Conservation (phyloP, 2,329 filamentous ascomycete genomes). For the Fusarium redolens region DNA sequence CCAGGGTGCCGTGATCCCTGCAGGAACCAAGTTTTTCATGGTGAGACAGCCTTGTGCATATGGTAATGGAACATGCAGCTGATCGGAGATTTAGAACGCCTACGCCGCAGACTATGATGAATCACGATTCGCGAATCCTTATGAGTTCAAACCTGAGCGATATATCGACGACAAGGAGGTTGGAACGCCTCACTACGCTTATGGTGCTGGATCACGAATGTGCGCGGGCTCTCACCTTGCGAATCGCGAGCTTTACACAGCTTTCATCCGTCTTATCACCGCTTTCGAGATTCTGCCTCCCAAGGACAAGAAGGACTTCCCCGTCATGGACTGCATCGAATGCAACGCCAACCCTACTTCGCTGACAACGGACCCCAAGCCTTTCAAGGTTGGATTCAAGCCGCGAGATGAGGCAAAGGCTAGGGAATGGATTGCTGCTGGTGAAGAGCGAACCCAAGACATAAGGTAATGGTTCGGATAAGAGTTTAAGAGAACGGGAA, state of each 20-base stretch:
- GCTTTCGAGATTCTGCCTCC: conserved; percentile 67
- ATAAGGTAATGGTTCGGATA: conserved; percentile 21
- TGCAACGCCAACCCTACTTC: conserved; percentile 68
- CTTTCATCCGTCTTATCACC: conserved; percentile 67
- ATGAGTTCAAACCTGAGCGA: conserved; percentile 75
- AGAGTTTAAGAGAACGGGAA: conserved; percentile 7
- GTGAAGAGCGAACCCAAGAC: conserved; percentile 63
- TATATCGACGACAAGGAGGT: conserved; percentile 68
- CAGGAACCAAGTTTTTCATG: conserved; percentile 85
- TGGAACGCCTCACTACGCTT: conserved; percentile 71
- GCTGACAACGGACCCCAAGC: conserved; percentile 70
- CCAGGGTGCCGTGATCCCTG: conserved; percentile 74
- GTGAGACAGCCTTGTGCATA: conserved; percentile 46
- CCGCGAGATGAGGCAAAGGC: conserved; percentile 59
- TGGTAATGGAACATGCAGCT: background rate
- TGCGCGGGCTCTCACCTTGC: conserved; percentile 72
- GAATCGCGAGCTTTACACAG: conserved; percentile 71
- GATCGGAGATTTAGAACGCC: conserved; percentile 64
- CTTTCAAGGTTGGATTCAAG: conserved; percentile 62
- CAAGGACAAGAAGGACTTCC: conserved; percentile 57
- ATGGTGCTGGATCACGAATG: conserved; percentile 72
- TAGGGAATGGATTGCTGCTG: conserved; percentile 63
- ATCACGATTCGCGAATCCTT: conserved; percentile 72
- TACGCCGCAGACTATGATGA: conserved; percentile 81
- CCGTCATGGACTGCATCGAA: conserved; percentile 67